A percentile compares a stretch with the other conserved stretches of the same genome.
Conservation (phyloP, 2,329 filamentous ascomycete genomes). For the Aspergillus sergii region DNA sequence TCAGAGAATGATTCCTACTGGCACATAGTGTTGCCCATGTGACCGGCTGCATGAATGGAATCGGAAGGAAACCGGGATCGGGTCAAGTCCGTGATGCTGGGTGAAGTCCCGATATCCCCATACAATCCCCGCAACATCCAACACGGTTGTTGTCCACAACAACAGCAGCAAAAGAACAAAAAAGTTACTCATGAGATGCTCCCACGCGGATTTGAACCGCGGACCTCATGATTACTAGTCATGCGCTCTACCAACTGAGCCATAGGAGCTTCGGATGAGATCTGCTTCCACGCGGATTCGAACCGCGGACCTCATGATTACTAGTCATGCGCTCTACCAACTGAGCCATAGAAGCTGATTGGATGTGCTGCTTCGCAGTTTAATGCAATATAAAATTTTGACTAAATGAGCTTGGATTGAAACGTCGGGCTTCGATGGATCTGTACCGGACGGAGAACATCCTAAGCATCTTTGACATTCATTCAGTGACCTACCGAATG, state of each 20-base stretch:
- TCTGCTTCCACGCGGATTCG: constrained; percentile 10
- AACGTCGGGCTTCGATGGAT: too few species aligned
- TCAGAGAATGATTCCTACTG: background rate
- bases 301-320: constrained; percentile 10
- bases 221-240: constrained; percentile 3
- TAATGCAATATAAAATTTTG: background rate
- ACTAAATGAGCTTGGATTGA: too few species aligned
- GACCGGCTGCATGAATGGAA: background rate
- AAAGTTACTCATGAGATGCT: background rate
- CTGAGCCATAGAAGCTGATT: constrained; percentile 3
- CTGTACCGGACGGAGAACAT: too few species aligned
- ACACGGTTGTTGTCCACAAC: background rate
- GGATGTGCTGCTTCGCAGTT: background rate
- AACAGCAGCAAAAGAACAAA: background rate
- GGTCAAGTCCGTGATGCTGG: background rate
- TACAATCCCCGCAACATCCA: background rate
- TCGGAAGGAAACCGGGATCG: background rate
- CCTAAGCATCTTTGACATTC: background rate
- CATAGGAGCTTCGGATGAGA: constrained; percentile 1
- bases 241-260: constrained; percentile 5
- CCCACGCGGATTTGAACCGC: constrained; percentile 2
- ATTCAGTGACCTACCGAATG: background rate
- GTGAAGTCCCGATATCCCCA: background rate
- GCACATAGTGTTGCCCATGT: background rate
- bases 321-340: constrained; percentile 3